A percentile compares a stretch with the other conserved stretches of the same genome.
Conservation (phyloP, 371 early-diverging fungal species). For the Chytridium lagenaria region DNA sequence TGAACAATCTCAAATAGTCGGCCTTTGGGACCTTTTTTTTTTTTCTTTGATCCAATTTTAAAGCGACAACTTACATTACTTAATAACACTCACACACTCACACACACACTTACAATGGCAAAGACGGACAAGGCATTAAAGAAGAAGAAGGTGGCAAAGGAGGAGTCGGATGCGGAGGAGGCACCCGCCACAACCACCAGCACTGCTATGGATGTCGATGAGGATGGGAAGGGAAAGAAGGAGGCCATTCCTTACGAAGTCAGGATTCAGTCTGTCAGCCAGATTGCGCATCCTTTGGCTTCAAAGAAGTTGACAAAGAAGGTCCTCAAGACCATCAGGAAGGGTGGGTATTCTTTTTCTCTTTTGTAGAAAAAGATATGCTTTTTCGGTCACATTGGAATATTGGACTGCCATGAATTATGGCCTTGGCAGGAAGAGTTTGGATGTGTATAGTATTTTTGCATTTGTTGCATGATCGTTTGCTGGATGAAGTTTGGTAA, state of each 20-base stretch:
- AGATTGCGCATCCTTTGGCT: slow-evolving; percentile 94
- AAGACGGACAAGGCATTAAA: slow-evolving; percentile 40
- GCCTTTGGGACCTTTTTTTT: too few relatives aligned
- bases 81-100: too few relatives aligned
- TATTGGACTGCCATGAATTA: background rate
- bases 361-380: background rate
- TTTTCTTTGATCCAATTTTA: too few relatives aligned
- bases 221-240: slow-evolving; percentile 17
- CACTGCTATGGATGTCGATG: slow-evolving; percentile 27
- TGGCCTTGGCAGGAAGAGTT: too few relatives aligned
- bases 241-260: slow-evolving; percentile 48
- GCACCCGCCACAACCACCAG: too few relatives aligned
- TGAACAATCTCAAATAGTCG: too few relatives aligned
- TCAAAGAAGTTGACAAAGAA: slow-evolving; percentile 90
- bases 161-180: too few relatives aligned
- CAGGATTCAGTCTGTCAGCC: slow-evolving; percentile 60
- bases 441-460: too few relatives aligned
- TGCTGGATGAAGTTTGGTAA: too few relatives aligned
- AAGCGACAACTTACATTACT: too few relatives aligned
- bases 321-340: slow-evolving; percentile 88
- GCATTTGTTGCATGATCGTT: too few relatives aligned
- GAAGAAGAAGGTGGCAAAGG: slow-evolving; percentile 31
- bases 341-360: slow-evolving; percentile 63
- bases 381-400: background rate
- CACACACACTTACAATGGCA: too few relatives aligned